Evolutionary conservation across 768 basidiomycete genomes (phyloP), one percentile per base, ranked within the genome.

Genomic region (Suillus lakei): DNA sequence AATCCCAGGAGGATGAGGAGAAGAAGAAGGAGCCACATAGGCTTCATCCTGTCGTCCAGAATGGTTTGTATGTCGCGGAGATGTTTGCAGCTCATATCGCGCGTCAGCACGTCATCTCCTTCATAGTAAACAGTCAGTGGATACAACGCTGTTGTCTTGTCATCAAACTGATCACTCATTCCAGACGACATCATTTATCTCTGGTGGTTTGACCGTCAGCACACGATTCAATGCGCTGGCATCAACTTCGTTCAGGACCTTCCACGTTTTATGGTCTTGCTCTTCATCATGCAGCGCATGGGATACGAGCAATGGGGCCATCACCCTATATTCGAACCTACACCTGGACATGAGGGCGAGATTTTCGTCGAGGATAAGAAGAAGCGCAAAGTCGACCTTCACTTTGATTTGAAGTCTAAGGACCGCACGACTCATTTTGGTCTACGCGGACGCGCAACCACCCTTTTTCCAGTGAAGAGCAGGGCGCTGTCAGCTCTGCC

Each of bases 171-270:
- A 39, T 39, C 8, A 3, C 16, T 16, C 23, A 6, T 30, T 26
- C 48, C n/a, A 62, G 61, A 54, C 26, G 48, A 62, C 32, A 13
- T 38, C 18, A 34, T 55, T 16, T 38, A 55, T 23, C 2, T 38
- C 39, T 62, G 61, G 61, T 62, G 50, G 36, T 50, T 62, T 23
- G 32, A 62, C 54, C 61, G 46, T 15, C 61, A 62, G 46, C 26
- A 34, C 10, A 30, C 30, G 16, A 53, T 62, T 48, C 61, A 53
- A 62, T 62, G 61, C 21, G 28, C 39, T 26, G 46, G 61, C 23
- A 51, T 62, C 32, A 62, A 62, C 43, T 54, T 62, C n/a, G 12
- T 62, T 34, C 61, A 53, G 44, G 46, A 62, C n/a, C 43, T 62
- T 28, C 44, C 61, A 32, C 61, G 32, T 13, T 62, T 62, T 46